Base-by-base conservation (phyloP, 2,329 filamentous ascomycete species). In the Xylaria sp. region DNA sequence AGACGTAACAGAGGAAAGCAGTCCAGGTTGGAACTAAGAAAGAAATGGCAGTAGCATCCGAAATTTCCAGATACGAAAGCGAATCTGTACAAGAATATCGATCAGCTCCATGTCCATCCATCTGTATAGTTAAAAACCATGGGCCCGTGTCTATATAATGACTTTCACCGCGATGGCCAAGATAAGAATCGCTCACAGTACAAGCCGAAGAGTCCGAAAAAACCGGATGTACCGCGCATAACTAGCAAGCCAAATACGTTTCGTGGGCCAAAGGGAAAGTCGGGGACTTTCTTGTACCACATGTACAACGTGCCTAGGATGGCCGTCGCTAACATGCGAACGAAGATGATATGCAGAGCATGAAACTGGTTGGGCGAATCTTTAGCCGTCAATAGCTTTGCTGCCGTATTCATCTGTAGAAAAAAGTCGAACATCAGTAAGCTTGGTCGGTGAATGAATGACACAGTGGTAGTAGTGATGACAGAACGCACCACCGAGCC, bases 11-110 rank as follows among this genome's bases (percentile, higher is more conserved):
- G 85, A 94, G 77, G 84, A 81, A 77, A 1, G 80, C 91, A 7
- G 90, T 89, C 10, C 93, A 82, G 7, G 90, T 90, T 0, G 92
- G 92, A 0, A 91, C 86, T 2, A 96, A 83, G 76, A 95, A 96
- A 6, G 90, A 93, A 38, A 96, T 89, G 27, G 94, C 91, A 0
- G 90, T 93, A 0, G 92, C 90, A 75, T 96, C 92, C 1, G 91
- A 89, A 1, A 96, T 84, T 1, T 92, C 90, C 0, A 96, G 85
- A 69, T 93, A 94, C 27, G 90, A 83, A 0, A 82, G 75, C 0
- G 80, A 79, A 36, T 83, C 78, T 81, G 85, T 72, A 1, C 3
- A 25, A 6, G 15, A 36, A 42, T 5, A 29, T 20, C 0, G 13
- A 5, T 57, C 5, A 71, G 67, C 25, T 42, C 31, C 5, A 20